phyloP scores from a whole-genome alignment of 2,329 filamentous ascomycete genomes.

The Fusarium subtropicale region DNA sequence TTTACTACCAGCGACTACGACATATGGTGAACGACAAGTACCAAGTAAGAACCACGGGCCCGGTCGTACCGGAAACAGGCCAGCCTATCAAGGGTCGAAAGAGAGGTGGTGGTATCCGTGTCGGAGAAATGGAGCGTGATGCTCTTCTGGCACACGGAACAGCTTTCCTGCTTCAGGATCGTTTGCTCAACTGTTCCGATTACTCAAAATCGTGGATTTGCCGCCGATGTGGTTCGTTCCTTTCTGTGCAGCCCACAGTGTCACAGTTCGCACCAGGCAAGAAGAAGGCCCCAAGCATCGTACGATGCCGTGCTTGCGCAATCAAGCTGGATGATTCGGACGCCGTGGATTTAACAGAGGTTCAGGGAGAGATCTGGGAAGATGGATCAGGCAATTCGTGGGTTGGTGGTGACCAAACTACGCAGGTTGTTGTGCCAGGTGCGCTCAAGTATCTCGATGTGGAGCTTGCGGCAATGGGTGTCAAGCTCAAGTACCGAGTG shows the following conservation, averaged over 20 bases:
- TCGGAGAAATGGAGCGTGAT: slow-evolving; percentile 99
- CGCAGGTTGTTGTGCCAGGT: slow-evolving; percentile 90
- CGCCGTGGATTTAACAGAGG: slow-evolving; percentile 65
- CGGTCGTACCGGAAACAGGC: slow-evolving; percentile 88
- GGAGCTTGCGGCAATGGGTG: slow-evolving; percentile 95
- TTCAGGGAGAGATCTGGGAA: slow-evolving; percentile 86
- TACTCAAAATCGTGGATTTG: slow-evolving; percentile 92
- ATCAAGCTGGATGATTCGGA: slow-evolving; percentile 67
- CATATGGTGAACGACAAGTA: slow-evolving; percentile 99
- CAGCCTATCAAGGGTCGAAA: slow-evolving; percentile 98
- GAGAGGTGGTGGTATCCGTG: slow-evolving; percentile 97
- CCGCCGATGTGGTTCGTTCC: slow-evolving; percentile 87
- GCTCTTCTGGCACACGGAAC: slow-evolving; percentile 94
- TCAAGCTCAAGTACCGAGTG: slow-evolving; percentile 86
- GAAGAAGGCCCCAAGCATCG: slow-evolving; percentile 74
- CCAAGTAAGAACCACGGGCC: slow-evolving; percentile 95
- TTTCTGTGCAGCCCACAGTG: slow-evolving; percentile 85
- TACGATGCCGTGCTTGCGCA: slow-evolving; percentile 85
- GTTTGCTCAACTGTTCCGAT: slow-evolving; percentile 96
- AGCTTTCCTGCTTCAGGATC: slow-evolving; percentile 93
- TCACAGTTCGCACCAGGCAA: slow-evolving; percentile 70
- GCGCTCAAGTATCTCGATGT: slow-evolving; percentile 95
- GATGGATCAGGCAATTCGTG: slow-evolving; percentile 87
- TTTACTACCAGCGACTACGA: slow-evolving; percentile 96
- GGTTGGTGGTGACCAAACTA: slow-evolving; percentile 90